These are phyloP conservation scores for Arxiozyma heterogenica DNA, from an alignment of 1,139 yeast genomes.

Conservation along the genomic window DNA sequence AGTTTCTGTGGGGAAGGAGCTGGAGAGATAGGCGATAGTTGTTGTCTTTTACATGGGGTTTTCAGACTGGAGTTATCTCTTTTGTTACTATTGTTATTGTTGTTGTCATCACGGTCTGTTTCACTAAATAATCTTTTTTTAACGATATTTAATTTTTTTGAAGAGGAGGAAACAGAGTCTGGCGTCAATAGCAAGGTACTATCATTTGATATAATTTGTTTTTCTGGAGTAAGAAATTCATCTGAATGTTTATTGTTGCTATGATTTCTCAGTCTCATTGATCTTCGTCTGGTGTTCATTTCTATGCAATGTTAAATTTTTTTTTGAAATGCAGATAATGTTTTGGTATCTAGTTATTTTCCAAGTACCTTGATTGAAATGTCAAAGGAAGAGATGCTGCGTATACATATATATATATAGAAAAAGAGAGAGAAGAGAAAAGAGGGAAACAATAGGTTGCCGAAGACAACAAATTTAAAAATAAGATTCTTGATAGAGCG, in stretches of 20 bases:
- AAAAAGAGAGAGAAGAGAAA: too few species aligned
- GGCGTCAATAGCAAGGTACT: constrained; percentile 4
- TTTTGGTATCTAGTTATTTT: too few species aligned
- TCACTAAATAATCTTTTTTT: constrained; percentile 3
- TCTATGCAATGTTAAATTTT: constrained; percentile 2
- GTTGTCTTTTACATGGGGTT: constrained; percentile 2
- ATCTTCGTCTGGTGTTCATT: constrained; percentile 9
- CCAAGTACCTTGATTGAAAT: too few species aligned
- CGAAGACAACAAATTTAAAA: too few species aligned
- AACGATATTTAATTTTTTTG: background rate
- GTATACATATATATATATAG: too few species aligned
- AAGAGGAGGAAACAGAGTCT: background rate
- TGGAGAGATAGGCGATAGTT: constrained; percentile 1
- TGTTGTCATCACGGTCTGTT: background rate
- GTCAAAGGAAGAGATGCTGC: too few species aligned
- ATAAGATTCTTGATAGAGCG: too few species aligned
- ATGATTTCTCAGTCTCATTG: background rate
- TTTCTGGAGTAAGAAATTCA: constrained; percentile 11
- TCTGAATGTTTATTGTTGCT: background rate
- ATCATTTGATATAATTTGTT: constrained; percentile 6
- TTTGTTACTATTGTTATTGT: too few species aligned
- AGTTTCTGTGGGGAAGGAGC: constrained; percentile 16
- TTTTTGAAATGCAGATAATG: background rate
- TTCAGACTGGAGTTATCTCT: background rate
- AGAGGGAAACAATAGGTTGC: too few species aligned